A percentile compares a stretch with the other conserved stretches of the same genome.
Conservation (phyloP, 2,329 filamentous ascomycete genomes). For the Penicillium sp. region DNA sequence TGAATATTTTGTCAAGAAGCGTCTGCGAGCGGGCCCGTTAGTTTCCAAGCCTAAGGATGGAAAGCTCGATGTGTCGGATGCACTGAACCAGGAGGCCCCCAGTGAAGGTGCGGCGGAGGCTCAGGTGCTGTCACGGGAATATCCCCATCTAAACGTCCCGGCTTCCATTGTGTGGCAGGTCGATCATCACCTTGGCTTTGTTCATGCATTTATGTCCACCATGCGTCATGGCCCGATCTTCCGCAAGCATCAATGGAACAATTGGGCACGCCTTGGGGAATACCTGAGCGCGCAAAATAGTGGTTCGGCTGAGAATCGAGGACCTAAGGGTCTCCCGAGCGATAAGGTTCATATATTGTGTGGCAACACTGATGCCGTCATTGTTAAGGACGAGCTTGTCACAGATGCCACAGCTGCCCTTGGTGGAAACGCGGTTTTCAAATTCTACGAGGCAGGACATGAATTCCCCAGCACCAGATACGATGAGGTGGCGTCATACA, state of each 20-base stretch:
- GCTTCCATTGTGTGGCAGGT: slow-evolving; percentile 71
- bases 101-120: slow-evolving; percentile 34
- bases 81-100: slow-evolving; percentile 43
- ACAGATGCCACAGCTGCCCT: slow-evolving; percentile 61
- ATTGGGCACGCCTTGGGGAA: slow-evolving; percentile 61
- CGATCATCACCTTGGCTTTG: slow-evolving; percentile 64
- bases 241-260: slow-evolving; percentile 54
- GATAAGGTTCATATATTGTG: slow-evolving; percentile 64
- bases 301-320: slow-evolving; percentile 25
- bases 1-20: slow-evolving; percentile 50
- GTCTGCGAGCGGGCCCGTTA: slow-evolving; percentile 49
- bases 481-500: slow-evolving; percentile 57
- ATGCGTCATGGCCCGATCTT: slow-evolving; percentile 71
- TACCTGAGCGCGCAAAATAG: slow-evolving; percentile 48
- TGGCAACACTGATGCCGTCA: slow-evolving; percentile 65
- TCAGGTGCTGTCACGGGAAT: slow-evolving; percentile 53
- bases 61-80: slow-evolving; percentile 42
- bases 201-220: slow-evolving; percentile 68
- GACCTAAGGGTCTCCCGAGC: slow-evolving; percentile 34
- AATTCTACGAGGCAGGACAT: slow-evolving; percentile 64
- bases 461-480: slow-evolving; percentile 67
- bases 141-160: slow-evolving; percentile 58
- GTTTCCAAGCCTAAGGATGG: slow-evolving; percentile 28
- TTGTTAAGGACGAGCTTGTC: slow-evolving; percentile 63
- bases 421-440: slow-evolving; percentile 59